Conservation (phyloP, 2,329 filamentous ascomycete species). For the Beauveria brongniartii region DNA sequence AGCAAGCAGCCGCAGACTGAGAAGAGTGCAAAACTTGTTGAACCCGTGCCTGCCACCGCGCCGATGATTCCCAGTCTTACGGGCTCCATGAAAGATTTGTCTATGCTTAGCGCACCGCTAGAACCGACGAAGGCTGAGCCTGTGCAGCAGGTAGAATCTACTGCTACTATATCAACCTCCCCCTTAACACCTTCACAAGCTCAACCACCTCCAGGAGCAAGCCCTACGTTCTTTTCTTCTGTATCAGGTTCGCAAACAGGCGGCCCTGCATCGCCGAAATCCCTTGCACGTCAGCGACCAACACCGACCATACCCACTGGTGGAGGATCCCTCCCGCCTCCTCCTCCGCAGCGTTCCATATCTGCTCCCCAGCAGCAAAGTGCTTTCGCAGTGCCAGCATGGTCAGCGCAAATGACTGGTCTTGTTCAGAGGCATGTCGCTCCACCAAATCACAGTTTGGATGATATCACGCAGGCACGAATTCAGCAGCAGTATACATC, state of each 20-base stretch:
- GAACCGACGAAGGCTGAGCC: slow-evolving; percentile 38
- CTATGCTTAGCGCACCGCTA: slow-evolving; percentile 43
- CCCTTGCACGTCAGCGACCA: slow-evolving; percentile 55
- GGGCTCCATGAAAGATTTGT: slow-evolving; percentile 57
- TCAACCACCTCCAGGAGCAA: slow-evolving; percentile 45
- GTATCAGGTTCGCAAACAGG: slow-evolving; percentile 16
- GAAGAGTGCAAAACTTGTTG: slow-evolving; percentile 5
- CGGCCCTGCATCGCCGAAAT: slow-evolving; percentile 21
- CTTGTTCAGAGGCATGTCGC: slow-evolving; percentile 53
- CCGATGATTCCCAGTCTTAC: slow-evolving; percentile 46
- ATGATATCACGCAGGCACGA: slow-evolving; percentile 61
- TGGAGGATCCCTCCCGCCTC: slow-evolving; percentile 62
- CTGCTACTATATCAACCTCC: slow-evolving; percentile 16
- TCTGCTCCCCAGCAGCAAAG: slow-evolving; percentile 80
- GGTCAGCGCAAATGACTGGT: slow-evolving; percentile 83
- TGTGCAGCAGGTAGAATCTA: slow-evolving; percentile 20
- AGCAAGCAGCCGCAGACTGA: slow-evolving; percentile 44
- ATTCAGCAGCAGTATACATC: slow-evolving; percentile 53
- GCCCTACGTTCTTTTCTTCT: slow-evolving; percentile 48
- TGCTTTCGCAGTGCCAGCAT: slow-evolving; percentile 62
- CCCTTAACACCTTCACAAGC: slow-evolving; percentile 26
- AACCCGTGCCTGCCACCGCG: slow-evolving; percentile 24
- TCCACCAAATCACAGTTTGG: slow-evolving; percentile 66
- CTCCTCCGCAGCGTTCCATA: slow-evolving; percentile 66
- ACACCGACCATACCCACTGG: slow-evolving; percentile 54